Evolutionary conservation across 345 rosid species (phyloP).

Genomic region (Firmiana major): DNA sequence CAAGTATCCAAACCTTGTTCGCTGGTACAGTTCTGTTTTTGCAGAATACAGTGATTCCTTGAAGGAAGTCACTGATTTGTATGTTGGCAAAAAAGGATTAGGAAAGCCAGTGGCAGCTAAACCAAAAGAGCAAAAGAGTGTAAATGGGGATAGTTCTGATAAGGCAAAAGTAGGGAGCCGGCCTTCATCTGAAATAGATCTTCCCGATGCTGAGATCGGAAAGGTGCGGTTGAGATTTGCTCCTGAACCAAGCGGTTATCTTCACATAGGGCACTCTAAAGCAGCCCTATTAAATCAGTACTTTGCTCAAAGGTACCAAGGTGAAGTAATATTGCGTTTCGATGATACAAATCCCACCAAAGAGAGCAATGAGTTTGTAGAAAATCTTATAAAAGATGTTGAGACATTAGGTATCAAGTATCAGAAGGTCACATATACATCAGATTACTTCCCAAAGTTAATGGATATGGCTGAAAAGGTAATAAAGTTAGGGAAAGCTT

Average conservation of each 20-base stretch:
- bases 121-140: conserved; percentile 41
- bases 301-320: conserved; percentile 81
- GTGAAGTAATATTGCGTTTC: conserved; percentile 78
- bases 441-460: conserved; percentile 80
- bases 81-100: conserved; percentile 50
- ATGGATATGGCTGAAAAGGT: conserved; percentile 82
- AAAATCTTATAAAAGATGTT: conserved; percentile 72
- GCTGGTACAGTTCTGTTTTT: conserved; percentile 81
- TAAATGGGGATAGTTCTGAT: conserved; percentile 40
- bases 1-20: conserved; percentile 69
- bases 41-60: conserved; percentile 55
- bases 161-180: conserved; percentile 48
- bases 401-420: conserved; percentile 82
- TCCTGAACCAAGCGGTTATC: conserved; percentile 98
- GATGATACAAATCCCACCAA: conserved; percentile 97
- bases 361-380: conserved; percentile 94
- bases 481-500: conserved; percentile 77
- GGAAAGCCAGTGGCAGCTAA: conserved; percentile 52
- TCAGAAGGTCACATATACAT: conserved; percentile 70
- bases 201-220: conserved; percentile 80
- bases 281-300: conserved; percentile 88
- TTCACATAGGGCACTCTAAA: conserved; percentile 93
- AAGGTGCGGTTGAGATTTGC: conserved; percentile 83
- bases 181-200: conserved; percentile 63
- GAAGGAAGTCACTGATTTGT: conserved; percentile 42